phyloP scores from a whole-genome alignment of 1,284 basidiomycete species.

The Trametes versicolor region DNA sequence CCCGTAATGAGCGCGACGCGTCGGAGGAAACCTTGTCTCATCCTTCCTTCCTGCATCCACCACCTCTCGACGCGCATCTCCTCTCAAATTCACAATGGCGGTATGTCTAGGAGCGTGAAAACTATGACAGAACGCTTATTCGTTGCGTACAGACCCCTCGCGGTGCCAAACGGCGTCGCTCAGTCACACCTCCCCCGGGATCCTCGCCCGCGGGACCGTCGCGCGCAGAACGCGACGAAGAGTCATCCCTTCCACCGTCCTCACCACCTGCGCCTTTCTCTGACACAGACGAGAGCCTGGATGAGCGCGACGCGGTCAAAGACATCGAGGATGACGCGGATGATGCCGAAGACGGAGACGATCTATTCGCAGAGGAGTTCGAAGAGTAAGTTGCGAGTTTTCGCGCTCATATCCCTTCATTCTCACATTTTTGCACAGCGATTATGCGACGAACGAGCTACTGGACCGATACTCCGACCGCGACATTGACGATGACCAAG shows the following conservation, averaged over 20 bases:
- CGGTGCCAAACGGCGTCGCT: conserved; percentile 70
- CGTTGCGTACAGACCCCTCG: conserved; percentile 37
- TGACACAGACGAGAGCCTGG: conserved; percentile 86
- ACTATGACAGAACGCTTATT: not conserved
- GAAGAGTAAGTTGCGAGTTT: conserved; percentile 66
- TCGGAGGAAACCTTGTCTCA: conserved; percentile 28
- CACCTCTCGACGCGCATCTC: not conserved
- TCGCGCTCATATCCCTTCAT: not conserved
- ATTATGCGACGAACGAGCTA: conserved; percentile 86
- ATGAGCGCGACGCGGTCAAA: conserved; percentile 78
- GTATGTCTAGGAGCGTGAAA: conserved; percentile 4
- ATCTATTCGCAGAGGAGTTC: conserved; percentile 88
- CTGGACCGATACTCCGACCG: conserved; percentile 91
- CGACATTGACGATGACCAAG: conserved; percentile 88
- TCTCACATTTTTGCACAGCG: conserved; percentile 58
- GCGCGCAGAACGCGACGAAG: conserved; percentile 62
- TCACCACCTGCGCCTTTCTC: conserved; percentile 87
- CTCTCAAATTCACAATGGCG: conserved; percentile 16
- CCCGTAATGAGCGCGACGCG: conserved; percentile 41
- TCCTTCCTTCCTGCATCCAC: conserved; percentile 13
- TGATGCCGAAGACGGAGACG: conserved; percentile 90
- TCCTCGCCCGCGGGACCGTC: conserved; percentile 63
- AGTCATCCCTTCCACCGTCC: conserved; percentile 82
- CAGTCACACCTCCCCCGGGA: conserved; percentile 60
- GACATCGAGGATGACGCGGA: conserved; percentile 77